Conservation (phyloP, 73 alveolate species). For the Tetrahymena thermophila region DNA sequence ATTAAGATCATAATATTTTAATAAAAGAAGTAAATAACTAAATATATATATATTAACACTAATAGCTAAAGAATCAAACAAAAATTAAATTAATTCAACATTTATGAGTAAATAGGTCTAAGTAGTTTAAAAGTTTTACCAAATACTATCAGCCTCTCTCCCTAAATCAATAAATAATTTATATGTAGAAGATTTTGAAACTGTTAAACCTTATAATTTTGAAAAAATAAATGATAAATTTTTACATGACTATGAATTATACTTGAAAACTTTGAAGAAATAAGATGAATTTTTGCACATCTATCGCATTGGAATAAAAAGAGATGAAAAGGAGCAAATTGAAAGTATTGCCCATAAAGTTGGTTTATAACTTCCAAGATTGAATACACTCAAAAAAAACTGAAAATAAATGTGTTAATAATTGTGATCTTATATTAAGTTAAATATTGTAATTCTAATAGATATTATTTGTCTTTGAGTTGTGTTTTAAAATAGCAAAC, state of each 20-base stretch:
- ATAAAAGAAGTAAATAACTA: background rate
- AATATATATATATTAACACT: background rate
- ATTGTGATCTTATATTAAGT: background rate
- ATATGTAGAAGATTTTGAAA: background rate
- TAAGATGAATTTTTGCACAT: background rate
- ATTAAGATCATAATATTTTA: no score
- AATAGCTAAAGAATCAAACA: background rate
- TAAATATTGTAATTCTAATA: background rate
- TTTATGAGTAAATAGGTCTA: background rate
- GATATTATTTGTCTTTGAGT: background rate
- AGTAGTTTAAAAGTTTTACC: background rate
- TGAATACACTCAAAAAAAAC: background rate
- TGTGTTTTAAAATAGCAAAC: background rate
- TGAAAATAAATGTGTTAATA: background rate
- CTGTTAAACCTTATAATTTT: background rate
- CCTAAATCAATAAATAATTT: background rate
- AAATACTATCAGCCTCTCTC: background rate
- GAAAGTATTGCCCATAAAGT: background rate
- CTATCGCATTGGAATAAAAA: background rate
- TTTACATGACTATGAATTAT: background rate
- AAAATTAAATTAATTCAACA: background rate
- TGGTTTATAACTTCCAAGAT: background rate
- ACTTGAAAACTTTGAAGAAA: background rate
- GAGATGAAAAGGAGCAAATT: background rate
- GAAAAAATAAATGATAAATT: background rate